These are phyloP conservation scores for Vaccinium myrtillus DNA, from an alignment of 148 eudicot species.

Conservation along the genomic window DNA sequence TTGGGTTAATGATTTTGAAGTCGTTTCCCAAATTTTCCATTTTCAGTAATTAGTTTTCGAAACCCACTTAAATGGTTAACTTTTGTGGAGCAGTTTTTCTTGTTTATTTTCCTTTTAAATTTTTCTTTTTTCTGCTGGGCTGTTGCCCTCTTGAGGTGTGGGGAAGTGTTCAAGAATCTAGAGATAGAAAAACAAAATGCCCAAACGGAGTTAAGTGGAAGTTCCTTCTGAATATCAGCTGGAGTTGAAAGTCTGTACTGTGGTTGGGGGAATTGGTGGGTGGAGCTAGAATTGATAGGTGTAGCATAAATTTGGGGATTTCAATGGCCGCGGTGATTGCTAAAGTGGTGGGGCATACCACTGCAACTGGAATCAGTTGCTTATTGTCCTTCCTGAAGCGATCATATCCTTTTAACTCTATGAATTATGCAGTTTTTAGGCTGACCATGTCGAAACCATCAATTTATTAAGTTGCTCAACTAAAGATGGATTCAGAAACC, in stretches of 20 bases:
- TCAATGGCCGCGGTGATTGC: neutral
- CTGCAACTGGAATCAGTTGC: neutral
- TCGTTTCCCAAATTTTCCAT: neutral
- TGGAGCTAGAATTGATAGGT: conserved; percentile 4
- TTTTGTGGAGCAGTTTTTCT: neutral
- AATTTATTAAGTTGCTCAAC: neutral
- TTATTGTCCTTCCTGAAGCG: neutral
- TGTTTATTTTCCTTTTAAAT: neutral
- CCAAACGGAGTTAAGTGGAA: neutral
- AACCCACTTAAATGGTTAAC: neutral
- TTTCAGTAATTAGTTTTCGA: neutral
- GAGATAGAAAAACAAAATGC: neutral
- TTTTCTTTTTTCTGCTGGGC: neutral
- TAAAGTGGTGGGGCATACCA: neutral
- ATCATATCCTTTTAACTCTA: neutral
- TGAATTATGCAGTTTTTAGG: neutral
- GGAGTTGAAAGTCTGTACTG: too few relatives aligned
- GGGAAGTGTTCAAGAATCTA: neutral
- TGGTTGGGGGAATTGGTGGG: neutral
- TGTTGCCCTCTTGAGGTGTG: neutral
- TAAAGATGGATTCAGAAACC: neutral
- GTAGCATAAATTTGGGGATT: neutral
- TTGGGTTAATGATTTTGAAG: neutral
- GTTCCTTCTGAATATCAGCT: neutral
- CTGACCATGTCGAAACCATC: neutral